Conservation (phyloP, 2,329 filamentous ascomycete genomes). For the Coniochaeta sp. region DNA sequence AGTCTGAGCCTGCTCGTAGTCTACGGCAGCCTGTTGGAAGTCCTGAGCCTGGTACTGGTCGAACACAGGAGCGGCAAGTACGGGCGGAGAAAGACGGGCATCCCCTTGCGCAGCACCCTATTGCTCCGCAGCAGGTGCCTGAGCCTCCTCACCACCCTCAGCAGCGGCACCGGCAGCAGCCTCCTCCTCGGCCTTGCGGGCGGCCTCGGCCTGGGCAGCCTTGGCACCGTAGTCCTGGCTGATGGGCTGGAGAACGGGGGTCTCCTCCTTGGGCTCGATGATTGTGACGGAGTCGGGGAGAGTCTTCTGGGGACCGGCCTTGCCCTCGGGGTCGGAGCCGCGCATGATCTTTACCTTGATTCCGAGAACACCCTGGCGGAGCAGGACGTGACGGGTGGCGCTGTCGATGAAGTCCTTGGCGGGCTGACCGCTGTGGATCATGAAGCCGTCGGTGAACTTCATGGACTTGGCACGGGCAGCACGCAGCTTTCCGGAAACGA, state of each 20-base stretch:
- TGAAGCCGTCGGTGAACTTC: constrained; percentile 99
- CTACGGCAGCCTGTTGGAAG: neutral
- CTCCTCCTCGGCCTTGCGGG: constrained; percentile 43
- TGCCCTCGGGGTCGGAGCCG: constrained; percentile 98
- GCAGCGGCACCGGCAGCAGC: constrained; percentile 42
- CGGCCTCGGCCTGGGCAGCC: constrained; percentile 55
- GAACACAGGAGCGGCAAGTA: neutral
- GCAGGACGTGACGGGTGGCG: constrained; percentile 97
- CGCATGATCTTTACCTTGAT: constrained; percentile 99
- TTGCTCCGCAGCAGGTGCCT: constrained; percentile 31
- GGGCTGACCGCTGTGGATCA: constrained; percentile 99
- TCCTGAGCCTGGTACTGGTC: neutral
- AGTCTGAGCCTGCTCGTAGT: neutral
- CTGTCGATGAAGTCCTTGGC: constrained; percentile 99
- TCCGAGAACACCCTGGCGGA: constrained; percentile 98
- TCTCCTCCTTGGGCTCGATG: constrained; percentile 99
- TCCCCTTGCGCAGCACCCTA: constrained; percentile 21
- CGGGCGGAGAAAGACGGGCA: constrained; percentile 1
- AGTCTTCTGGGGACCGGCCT: constrained; percentile 93
- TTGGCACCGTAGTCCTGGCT: constrained; percentile 99
- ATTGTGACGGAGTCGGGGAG: constrained; percentile 98
- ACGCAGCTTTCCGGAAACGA: constrained; percentile 97
- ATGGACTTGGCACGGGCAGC: constrained; percentile 99
- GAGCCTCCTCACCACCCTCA: constrained; percentile 43
- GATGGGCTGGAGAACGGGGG: constrained; percentile 87